Base-by-base conservation (phyloP, 140 eudicot species). In the Flaveria floridana region DNA sequence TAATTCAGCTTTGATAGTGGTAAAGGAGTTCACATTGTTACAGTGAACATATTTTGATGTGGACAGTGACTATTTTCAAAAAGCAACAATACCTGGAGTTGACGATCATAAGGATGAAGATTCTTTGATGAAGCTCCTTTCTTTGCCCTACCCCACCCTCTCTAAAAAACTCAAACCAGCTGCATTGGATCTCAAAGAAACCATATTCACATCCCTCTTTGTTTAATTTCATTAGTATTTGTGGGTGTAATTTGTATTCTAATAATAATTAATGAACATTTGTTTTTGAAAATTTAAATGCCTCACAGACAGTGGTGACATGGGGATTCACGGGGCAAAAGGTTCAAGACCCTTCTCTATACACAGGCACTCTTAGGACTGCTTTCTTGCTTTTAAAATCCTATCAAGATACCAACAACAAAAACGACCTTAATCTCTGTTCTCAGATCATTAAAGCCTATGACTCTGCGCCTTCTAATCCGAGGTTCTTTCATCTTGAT, bases 171-270 rank as follows among this genome's bases (percentile, higher is more conserved):
- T 88, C 67, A 84, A 85, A 70, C 78, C 85, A 41, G 79, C 88
- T 1, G 96, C 87, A n/a, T 69, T 88, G 30, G 93, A 91, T 77
- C 85, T 91, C 75, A 91, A 91, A 84, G 87, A 88, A 86, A 83
- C 91, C 4, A 94, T 87, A 4, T 15, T 58, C 37, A 16, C 65
- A 3, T 50, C 39, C 8, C 25, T 23, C 25, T 23, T 23, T 23
- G 25, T 23, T 23, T 23, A 23, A 23, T 23, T 23, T 23, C 25
- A 23, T 23, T 23, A 23, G 1, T 66, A 19, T 11, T 44, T 37
- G 15, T 3, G 76, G 14, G 62, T 25, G 41, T 34, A 28, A 63
- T 19, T 10, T 44, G 14, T 44, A 1, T 44, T 44, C 13, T 44
- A 0, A 48, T 48, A 48, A 48, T 13, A 48, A 48, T 48, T 48